Percentiles rank a stretch among this genome's conserved stretches.
Evolutionary conservation across 805 yeast species (phyloP).

Genomic region (Zygoascus biomembranicola): DNA sequence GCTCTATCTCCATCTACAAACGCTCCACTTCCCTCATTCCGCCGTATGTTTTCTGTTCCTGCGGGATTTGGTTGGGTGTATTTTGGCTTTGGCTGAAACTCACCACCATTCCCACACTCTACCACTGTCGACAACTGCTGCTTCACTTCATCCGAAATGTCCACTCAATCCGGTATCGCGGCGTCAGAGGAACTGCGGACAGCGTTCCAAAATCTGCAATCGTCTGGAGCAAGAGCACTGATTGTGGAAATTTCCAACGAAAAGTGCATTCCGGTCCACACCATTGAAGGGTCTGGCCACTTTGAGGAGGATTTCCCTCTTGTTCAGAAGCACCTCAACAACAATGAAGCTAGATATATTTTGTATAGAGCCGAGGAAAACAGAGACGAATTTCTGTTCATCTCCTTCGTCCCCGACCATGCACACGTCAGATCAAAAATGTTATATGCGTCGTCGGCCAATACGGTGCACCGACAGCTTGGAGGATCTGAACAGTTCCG

Average conservation of each 20-base stretch:
- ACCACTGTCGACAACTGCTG: not conserved
- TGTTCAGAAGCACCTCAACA: constrained; percentile 28
- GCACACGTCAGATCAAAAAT: constrained; percentile 79
- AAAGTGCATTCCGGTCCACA: constrained; percentile 9
- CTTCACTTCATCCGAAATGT: constrained; percentile 35
- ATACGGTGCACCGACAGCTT: constrained; percentile 62
- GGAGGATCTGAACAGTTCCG: constrained; percentile 51
- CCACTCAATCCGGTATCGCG: constrained; percentile 57
- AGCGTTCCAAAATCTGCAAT: constrained; percentile 37
- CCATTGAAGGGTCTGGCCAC: constrained; percentile 24
- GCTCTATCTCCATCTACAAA: too few relatives aligned
- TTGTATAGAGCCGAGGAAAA: constrained; percentile 30
- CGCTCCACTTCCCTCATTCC: too few relatives aligned
- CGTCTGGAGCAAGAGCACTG: constrained; percentile 30
- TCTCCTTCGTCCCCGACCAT: constrained; percentile 79
- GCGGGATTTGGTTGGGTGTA: too few relatives aligned
- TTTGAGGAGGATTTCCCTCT: constrained; percentile 31
- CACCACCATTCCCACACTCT: not conserved
- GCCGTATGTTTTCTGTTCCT: too few relatives aligned
- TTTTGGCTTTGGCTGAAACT: not conserved
- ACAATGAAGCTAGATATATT: constrained; percentile 42
- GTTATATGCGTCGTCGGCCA: constrained; percentile 89
- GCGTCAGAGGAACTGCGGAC: constrained; percentile 38
- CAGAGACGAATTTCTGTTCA: constrained; percentile 39
- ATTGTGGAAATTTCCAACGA: constrained; percentile 31